Base-by-base conservation (phyloP, 495 filamentous ascomycete species). In the Beverwykella pulmonaria region DNA sequence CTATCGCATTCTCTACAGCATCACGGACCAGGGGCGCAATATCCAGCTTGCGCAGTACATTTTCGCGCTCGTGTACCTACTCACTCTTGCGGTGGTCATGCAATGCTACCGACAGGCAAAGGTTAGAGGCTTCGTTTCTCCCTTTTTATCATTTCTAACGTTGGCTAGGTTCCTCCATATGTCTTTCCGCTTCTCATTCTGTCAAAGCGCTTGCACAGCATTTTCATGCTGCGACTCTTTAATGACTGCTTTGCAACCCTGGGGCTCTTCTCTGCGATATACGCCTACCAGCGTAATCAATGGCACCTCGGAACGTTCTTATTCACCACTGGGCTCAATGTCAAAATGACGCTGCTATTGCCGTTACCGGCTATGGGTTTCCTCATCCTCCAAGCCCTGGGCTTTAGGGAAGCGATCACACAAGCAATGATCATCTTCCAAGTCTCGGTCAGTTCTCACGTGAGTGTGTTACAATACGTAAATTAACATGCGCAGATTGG, bases 341-440 rank as follows among this genome's bases (percentile, higher is more conserved):
- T 93, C 71, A 98, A 98, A 78, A 98, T 98, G 94, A 92, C 90
- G 19, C 73, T 96, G 29, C 82, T 98, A 25, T 82, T 98, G 22
- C 83, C 86, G 9, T 84, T 91, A 22, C 94, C 94, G 0, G 93
- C 90, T 0, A 81, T 98, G 53, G 91, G 84, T 0, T 74, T 90
- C 2, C 75, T 93, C 19, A 77, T 92, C 19, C 84, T 93, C 48
- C 85, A 93, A 30, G 88, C 86, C 9, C 73, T 87, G 52, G 89
- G 89, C 0, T 79, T 89, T 55, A 73, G 77, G 44, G 80, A 81
- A 23, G 86, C 87, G 56, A 67, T 96, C 47, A 81, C 78, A 55
- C 85, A 92, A 56, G 90, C 83, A 3, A 77, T 82, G 67, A 78
- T 92, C 47, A 93, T 96, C 74, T 76, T 79, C 9, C 86, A 93